These are phyloP conservation scores for Cryphonectria japonica DNA, from an alignment of 2,329 filamentous ascomycete genomes.

Conservation along the genomic window DNA sequence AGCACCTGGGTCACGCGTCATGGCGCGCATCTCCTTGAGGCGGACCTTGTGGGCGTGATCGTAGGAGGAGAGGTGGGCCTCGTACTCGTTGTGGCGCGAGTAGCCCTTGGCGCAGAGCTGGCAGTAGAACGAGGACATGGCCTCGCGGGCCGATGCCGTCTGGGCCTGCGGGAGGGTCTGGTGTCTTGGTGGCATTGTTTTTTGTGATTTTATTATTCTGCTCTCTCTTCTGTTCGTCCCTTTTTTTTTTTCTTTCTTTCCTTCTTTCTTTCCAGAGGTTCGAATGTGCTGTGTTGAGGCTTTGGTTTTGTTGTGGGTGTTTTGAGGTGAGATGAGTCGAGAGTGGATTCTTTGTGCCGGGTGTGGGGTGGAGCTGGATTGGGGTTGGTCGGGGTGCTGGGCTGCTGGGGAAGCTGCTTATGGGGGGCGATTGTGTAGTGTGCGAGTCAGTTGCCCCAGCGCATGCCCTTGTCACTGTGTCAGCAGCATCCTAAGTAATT, in stretches of 20 bases:
- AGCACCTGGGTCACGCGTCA: constrained; percentile 72
- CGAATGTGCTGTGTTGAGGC: background rate
- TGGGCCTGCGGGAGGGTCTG: constrained; percentile 63
- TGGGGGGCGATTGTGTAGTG: no score
- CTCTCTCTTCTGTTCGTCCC: no score
- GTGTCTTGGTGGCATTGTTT: constrained; percentile 47
- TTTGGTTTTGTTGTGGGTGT: background rate
- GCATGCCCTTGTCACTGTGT: background rate
- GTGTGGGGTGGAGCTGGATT: constrained; percentile 44
- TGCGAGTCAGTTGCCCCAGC: background rate
- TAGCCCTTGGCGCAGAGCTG: constrained; percentile 93
- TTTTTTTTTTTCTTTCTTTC: no score
- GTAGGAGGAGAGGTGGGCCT: constrained; percentile 91
- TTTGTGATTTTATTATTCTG: background rate
- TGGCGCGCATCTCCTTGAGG: constrained; percentile 84
- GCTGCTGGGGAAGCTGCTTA: background rate
- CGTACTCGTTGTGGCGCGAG: constrained; percentile 92
- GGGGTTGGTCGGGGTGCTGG: background rate
- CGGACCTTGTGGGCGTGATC: constrained; percentile 95
- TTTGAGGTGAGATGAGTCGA: background rate
- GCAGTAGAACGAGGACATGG: constrained; percentile 81
- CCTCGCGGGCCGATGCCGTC: constrained; percentile 70
- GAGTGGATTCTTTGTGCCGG: background rate
- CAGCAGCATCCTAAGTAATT: background rate
- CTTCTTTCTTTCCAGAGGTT: background rate